These are phyloP conservation scores for Dysphania ambrosioides DNA, from an alignment of 148 eudicot genomes.

Conservation along the genomic window DNA sequence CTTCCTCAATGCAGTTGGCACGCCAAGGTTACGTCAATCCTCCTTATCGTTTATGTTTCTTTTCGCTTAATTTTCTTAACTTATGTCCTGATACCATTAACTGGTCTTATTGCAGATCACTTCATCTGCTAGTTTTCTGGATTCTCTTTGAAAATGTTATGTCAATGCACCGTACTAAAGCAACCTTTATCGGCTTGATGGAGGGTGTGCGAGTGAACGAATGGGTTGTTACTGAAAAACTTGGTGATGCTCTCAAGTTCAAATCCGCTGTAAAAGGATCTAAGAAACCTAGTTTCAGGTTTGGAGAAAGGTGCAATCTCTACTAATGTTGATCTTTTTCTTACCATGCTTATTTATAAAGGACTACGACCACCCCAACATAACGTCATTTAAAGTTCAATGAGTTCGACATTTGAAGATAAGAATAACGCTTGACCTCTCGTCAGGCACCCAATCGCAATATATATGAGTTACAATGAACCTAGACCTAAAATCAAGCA, in stretches of 20 bases:
- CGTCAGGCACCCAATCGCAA: too few relatives aligned
- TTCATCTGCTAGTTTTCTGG: slow-evolving; percentile 43
- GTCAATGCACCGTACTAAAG: slow-evolving; percentile 45
- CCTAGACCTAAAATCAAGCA: too few relatives aligned
- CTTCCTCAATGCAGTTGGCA: slow-evolving; percentile 70
- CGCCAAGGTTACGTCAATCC: slow-evolving; percentile 52
- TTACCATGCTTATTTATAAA: background rate
- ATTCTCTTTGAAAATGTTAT: slow-evolving; percentile 46
- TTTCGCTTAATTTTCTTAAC: slow-evolving; percentile 37
- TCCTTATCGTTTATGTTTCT: background rate
- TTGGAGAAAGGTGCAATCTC: slow-evolving; percentile 31
- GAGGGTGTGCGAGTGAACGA: slow-evolving; percentile 43
- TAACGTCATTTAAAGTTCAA: too few relatives aligned
- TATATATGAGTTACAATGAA: too few relatives aligned
- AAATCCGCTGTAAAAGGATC: slow-evolving; percentile 29
- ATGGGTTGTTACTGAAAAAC: slow-evolving; percentile 48
- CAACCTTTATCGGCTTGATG: slow-evolving; percentile 42
- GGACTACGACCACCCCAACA: background rate
- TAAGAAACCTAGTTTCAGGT: slow-evolving; percentile 26
- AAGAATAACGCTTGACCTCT: too few relatives aligned
- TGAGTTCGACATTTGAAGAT: too few relatives aligned
- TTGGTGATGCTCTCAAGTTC: slow-evolving; percentile 39
- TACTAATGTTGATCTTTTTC: background rate
- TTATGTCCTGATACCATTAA: background rate
- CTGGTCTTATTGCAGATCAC: slow-evolving; percentile 40